A percentile compares a stretch with the other conserved stretches of the same genome.
Conservation (phyloP, 345 rosid genomes). For the Aquilaria malaccensis region DNA sequence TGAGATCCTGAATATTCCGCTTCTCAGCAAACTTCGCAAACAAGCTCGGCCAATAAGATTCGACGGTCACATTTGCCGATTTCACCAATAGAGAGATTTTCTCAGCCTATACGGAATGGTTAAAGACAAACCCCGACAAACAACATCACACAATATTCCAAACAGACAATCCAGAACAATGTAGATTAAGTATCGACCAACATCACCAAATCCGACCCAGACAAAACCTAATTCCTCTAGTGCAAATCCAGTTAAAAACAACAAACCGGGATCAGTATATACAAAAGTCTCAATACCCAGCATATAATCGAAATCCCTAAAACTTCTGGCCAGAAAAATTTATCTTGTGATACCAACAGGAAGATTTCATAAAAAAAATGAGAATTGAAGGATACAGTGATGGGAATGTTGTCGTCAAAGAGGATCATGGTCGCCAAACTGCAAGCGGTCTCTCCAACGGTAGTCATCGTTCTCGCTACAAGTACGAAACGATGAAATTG, state of each 20-base stretch:
- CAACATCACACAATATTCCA: not conserved
- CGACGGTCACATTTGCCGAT: constrained; percentile 39
- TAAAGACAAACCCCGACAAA: not conserved
- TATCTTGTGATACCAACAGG: too few species aligned
- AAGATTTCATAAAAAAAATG: not conserved
- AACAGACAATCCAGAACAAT: not conserved
- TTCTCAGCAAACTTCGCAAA: constrained; percentile 55
- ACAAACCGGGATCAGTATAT: too few species aligned
- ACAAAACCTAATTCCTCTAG: too few species aligned
- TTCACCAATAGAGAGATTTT: constrained; percentile 47
- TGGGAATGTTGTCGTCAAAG: constrained; percentile 46
- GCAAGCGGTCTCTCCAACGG: constrained; percentile 45
- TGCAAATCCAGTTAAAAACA: not conserved
- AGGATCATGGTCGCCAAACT: constrained; percentile 48
- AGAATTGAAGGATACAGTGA: constrained; percentile 32
- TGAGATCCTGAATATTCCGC: constrained; percentile 39
- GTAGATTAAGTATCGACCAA: not conserved
- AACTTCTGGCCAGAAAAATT: too few species aligned
- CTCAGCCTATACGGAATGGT: constrained; percentile 29
- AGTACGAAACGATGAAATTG: too few species aligned
- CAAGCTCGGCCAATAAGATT: constrained; percentile 58
- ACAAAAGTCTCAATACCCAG: too few species aligned
- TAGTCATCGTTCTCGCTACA: constrained; percentile 22
- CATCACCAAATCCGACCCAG: too few species aligned
- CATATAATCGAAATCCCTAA: too few species aligned